These are phyloP conservation scores for Gloeophyllum trabeum DNA, from an alignment of 768 basidiomycete species.

Conservation along the genomic window DNA sequence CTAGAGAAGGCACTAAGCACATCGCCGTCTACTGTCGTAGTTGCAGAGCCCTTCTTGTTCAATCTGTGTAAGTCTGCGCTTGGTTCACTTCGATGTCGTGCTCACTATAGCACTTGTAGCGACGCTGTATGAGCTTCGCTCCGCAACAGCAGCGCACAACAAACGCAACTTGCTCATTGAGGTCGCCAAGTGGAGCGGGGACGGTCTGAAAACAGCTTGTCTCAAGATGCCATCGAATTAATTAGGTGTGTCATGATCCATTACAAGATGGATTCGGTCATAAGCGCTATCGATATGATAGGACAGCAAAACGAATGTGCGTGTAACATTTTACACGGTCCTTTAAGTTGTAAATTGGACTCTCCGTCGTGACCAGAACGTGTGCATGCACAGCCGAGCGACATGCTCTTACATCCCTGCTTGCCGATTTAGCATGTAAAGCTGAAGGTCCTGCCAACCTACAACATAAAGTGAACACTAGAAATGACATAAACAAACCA, in stretches of 20 bases:
- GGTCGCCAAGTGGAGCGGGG: conserved; percentile 80
- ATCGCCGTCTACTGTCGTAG: conserved; percentile 61
- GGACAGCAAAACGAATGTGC: background rate
- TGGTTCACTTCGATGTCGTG: background rate
- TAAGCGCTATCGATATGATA: background rate
- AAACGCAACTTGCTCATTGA: conserved; percentile 66
- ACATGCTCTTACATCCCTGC: conserved; percentile 36
- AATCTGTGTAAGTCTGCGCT: conserved; percentile 53
- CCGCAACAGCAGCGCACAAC: conserved; percentile 60
- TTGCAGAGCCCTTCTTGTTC: conserved; percentile 77
- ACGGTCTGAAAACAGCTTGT: conserved; percentile 66
- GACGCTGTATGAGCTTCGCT: conserved; percentile 75
- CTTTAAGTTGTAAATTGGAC: background rate
- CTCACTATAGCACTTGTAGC: conserved; percentile 27
- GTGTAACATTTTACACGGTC: too few relatives aligned
- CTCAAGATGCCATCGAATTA: conserved; percentile 57
- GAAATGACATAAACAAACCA: conserved; percentile 2
- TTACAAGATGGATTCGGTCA: background rate
- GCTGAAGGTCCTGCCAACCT: conserved; percentile 75
- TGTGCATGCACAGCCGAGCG: background rate
- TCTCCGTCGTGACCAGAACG: background rate
- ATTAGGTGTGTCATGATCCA: background rate
- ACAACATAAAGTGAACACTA: conserved; percentile 1
- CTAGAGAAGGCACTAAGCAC: conserved; percentile 50
- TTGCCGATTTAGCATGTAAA: conserved; percentile 71